A percentile compares a stretch with the other conserved stretches of the same genome.
Conservation (phyloP, 805 yeast genomes). For the Yarrowia bubula region DNA sequence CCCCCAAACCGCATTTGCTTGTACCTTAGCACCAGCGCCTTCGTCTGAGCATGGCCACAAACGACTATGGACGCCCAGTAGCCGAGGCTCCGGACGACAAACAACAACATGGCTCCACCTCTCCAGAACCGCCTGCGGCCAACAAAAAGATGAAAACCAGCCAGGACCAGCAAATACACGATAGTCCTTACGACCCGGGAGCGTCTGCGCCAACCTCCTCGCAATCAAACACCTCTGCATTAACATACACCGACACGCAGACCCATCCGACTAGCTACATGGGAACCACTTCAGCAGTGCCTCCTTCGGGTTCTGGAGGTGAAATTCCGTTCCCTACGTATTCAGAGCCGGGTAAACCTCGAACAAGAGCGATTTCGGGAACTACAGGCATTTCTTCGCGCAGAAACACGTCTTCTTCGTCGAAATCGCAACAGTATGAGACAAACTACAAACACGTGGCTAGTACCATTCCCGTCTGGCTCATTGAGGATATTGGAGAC, state of each 20-base stretch:
- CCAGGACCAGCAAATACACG: conserved; percentile 1
- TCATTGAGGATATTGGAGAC: conserved; percentile 23
- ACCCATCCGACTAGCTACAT: conserved; percentile 2
- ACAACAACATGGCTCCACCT: not conserved
- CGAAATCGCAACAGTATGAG: conserved; percentile 1
- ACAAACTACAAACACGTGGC: conserved; percentile 28
- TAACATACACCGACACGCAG: conserved; percentile 9
- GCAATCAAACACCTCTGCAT: not conserved
- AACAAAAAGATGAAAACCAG: conserved; percentile 2
- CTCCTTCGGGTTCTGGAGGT: not conserved
- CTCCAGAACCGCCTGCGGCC: not conserved
- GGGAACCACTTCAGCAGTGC: not conserved
- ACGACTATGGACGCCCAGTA: too few relatives aligned
- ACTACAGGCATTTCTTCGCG: not conserved
- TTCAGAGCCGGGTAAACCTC: not conserved
- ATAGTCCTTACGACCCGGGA: not conserved
- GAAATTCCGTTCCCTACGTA: conserved; percentile 14
- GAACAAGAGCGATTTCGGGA: not conserved
- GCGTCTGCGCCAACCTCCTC: not conserved
- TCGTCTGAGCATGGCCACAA: too few relatives aligned
- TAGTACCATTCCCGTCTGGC: conserved; percentile 28
- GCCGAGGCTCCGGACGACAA: not conserved
- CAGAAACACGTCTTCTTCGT: conserved; percentile 9
- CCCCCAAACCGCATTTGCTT: too few relatives aligned
- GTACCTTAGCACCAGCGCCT: too few relatives aligned